Percentiles rank a stretch among this genome's conserved stretches.
Conservation (phyloP, 2,329 filamentous ascomycete genomes). For the Diaporthe eres region DNA sequence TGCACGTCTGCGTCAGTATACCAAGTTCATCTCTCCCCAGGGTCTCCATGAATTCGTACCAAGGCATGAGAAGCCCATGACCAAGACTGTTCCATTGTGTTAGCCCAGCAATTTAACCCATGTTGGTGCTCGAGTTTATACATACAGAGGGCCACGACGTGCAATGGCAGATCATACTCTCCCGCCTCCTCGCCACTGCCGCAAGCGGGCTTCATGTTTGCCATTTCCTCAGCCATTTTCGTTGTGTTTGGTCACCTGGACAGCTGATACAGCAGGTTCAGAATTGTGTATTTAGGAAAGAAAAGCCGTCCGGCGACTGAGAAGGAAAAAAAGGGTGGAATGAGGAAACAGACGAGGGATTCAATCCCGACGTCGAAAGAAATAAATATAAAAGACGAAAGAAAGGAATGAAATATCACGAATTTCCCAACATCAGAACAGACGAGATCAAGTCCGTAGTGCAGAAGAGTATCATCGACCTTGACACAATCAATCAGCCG, state of each 20-base stretch:
- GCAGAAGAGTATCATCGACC: constrained; percentile 24
- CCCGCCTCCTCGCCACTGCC: constrained; percentile 54
- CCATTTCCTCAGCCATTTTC: constrained; percentile 43
- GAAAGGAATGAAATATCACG: constrained; percentile 39
- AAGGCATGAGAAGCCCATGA: constrained; percentile 56
- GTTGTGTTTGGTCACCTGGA: constrained; percentile 27
- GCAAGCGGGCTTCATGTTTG: constrained; percentile 55
- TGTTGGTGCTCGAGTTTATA: not conserved
- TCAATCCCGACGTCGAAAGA: constrained; percentile 35
- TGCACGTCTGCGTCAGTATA: constrained; percentile 17
- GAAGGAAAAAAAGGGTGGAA: constrained; percentile 37
- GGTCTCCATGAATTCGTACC: constrained; percentile 46
- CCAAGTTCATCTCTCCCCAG: not conserved
- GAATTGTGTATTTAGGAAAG: not conserved
- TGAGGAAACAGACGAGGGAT: constrained; percentile 40
- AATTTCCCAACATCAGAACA: constrained; percentile 32
- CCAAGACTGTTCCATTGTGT: constrained; percentile 52
- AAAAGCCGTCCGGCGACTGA: constrained; percentile 38
- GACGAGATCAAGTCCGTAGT: constrained; percentile 20
- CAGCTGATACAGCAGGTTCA: constrained; percentile 18
- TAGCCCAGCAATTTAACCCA: not conserved
- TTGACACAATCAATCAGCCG: constrained; percentile 29
- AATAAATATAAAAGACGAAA: constrained; percentile 43
- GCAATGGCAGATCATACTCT: constrained; percentile 59
- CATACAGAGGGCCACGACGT: constrained; percentile 58